phyloP scores from a whole-genome alignment of 306 rosid genomes.

The Prunus mongolica region DNA sequence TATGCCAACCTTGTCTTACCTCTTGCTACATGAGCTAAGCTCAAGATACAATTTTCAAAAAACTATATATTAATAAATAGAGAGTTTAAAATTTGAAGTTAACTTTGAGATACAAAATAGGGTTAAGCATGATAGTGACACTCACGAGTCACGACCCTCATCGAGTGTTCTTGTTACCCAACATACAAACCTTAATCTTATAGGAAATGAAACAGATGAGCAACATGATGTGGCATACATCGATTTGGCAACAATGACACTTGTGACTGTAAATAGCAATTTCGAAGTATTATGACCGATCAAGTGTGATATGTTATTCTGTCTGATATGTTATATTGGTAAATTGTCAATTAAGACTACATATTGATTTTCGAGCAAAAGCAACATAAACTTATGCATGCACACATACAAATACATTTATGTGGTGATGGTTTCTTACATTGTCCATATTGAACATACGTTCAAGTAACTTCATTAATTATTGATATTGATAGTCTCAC shows the following conservation, averaged over 20 bases:
- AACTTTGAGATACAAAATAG: neutral
- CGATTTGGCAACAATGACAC: neutral
- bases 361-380: too few species aligned
- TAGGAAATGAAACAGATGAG: neutral
- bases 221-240: neutral
- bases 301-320: too few species aligned
- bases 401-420: too few species aligned
- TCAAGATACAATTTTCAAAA: neutral
- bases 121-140: neutral
- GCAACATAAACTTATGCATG: too few species aligned
- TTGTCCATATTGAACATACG: too few species aligned
- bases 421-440: too few species aligned
- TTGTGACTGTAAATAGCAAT: neutral
- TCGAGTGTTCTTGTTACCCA: neutral
- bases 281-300: neutral
- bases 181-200: neutral
- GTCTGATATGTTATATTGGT: too few species aligned
- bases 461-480: too few species aligned
- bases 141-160: too few species aligned
- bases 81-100: neutral
- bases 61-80: neutral
- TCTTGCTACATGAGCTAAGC: slow-evolving; percentile 9
- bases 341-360: too few species aligned
- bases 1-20: neutral
- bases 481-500: too few species aligned